phyloP scores from a whole-genome alignment of 2,329 filamentous ascomycete genomes.

The Aphanocladium album region DNA sequence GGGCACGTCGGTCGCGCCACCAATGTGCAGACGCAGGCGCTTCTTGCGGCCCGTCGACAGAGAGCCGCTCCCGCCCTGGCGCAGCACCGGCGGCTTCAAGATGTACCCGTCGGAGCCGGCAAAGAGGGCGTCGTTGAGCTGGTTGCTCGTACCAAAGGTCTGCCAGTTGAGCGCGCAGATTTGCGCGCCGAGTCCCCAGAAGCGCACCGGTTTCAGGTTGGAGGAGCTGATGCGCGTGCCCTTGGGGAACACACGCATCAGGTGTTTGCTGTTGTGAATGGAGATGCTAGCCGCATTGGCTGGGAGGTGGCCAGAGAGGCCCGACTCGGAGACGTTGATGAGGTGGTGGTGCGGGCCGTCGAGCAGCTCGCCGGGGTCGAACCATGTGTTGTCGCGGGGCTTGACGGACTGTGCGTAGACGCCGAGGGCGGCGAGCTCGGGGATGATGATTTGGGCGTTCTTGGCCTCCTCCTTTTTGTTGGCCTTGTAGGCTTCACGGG shows the following conservation, averaged over 20 bases:
- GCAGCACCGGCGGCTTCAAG: constrained; percentile 57
- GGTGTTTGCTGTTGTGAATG: constrained; percentile 56
- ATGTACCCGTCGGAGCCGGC: constrained; percentile 60
- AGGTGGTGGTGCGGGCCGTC: constrained; percentile 61
- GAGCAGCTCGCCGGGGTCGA: constrained; percentile 40
- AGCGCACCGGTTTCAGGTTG: constrained; percentile 58
- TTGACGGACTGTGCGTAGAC: constrained; percentile 69
- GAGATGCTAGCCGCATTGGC: constrained; percentile 42
- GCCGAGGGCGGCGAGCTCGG: constrained; percentile 59
- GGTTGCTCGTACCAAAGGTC: constrained; percentile 59
- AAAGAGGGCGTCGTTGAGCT: constrained; percentile 65
- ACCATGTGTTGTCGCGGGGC: constrained; percentile 62
- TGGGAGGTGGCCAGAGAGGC: constrained; percentile 48
- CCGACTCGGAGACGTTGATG: constrained; percentile 64
- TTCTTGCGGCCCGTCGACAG: constrained; percentile 42
- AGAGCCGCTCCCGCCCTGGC: constrained; percentile 48
- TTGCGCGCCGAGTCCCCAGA: constrained; percentile 64
- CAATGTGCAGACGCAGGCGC: constrained; percentile 53
- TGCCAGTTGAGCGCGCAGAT: constrained; percentile 69
- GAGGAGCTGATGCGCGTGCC: constrained; percentile 62
- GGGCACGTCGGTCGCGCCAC: constrained; percentile 58
- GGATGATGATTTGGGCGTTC: constrained; percentile 48
- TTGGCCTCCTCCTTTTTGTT: constrained; percentile 45
- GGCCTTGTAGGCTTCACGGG: constrained; percentile 47
- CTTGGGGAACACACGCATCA: constrained; percentile 69